Percentiles rank a stretch among this genome's conserved stretches.
Conservation (phyloP, 148 eudicot genomes). For the Rheum nobile region DNA sequence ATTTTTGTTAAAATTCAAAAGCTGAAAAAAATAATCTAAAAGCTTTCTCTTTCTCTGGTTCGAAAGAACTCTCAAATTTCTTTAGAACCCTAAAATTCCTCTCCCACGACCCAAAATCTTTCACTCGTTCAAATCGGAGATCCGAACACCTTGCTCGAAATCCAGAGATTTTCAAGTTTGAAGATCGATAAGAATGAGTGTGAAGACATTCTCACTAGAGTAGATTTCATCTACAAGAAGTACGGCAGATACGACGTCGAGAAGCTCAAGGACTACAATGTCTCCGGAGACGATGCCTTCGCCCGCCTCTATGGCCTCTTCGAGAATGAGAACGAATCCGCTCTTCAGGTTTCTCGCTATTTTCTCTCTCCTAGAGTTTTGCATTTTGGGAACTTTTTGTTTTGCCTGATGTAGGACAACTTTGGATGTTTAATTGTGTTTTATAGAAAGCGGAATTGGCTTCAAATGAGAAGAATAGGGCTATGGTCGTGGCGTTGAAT, state of each 20-base stretch:
- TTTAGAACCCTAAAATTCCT: too few species aligned
- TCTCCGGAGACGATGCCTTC: constrained; percentile 85
- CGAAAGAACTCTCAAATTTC: too few species aligned
- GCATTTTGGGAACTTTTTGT: neutral
- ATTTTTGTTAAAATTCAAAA: too few species aligned
- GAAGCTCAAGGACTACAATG: constrained; percentile 53
- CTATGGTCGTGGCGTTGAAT: constrained; percentile 74
- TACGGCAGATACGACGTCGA: constrained; percentile 90
- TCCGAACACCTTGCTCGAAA: neutral
- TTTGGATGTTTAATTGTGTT: neutral
- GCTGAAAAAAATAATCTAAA: too few species aligned
- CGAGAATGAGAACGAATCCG: constrained; percentile 66
- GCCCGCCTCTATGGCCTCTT: constrained; percentile 76
- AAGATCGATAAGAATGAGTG: constrained; percentile 33
- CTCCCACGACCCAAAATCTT: neutral
- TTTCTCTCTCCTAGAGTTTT: neutral
- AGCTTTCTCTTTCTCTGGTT: too few species aligned
- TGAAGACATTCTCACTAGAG: constrained; percentile 76
- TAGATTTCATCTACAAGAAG: constrained; percentile 84
- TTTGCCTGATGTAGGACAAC: neutral
- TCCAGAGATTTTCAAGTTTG: neutral
- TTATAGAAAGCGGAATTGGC: constrained; percentile 78
- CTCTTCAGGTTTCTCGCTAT: constrained; percentile 42
- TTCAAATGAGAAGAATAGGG: constrained; percentile 60
- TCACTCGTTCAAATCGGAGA: neutral